These are phyloP conservation scores for Coniophora puteana DNA, from an alignment of 1,284 basidiomycete species.

Conservation along the genomic window DNA sequence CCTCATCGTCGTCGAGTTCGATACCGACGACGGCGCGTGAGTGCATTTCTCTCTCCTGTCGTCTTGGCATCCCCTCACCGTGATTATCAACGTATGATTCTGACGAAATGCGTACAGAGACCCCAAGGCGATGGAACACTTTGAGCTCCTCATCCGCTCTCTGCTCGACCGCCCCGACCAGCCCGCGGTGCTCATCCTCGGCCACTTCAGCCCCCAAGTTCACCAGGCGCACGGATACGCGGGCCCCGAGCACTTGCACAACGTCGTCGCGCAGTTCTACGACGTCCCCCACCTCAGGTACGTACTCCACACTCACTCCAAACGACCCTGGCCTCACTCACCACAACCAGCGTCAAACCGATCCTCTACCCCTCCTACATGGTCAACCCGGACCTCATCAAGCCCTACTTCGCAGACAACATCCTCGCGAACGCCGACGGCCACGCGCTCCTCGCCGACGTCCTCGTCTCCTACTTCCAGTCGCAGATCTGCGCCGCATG, in stretches of 20 bases:
- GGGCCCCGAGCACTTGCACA: slow-evolving; percentile 87
- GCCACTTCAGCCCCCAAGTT: slow-evolving; percentile 86
- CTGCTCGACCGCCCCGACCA: slow-evolving; percentile 84
- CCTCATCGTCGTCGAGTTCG: slow-evolving; percentile 90
- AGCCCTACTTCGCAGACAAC: slow-evolving; percentile 77
- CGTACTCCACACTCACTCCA: slow-evolving; percentile 9
- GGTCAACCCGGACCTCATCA: slow-evolving; percentile 62
- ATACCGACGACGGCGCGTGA: slow-evolving; percentile 82
- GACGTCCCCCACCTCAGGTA: slow-evolving; percentile 87
- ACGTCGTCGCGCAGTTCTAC: slow-evolving; percentile 90
- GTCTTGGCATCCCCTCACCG: background rate
- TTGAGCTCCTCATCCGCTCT: slow-evolving; percentile 88
- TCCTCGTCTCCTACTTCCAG: slow-evolving; percentile 85
- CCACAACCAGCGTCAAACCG: slow-evolving; percentile 62
- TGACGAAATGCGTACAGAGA: slow-evolving; percentile 44
- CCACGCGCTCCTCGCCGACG: slow-evolving; percentile 82
- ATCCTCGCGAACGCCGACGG: slow-evolving; percentile 79
- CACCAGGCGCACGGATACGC: slow-evolving; percentile 78
- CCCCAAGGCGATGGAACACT: slow-evolving; percentile 71
- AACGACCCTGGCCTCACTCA: background rate
- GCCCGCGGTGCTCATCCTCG: slow-evolving; percentile 87
- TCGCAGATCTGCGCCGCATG: slow-evolving; percentile 84
- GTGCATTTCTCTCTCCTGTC: slow-evolving; percentile 26
- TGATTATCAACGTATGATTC: slow-evolving; percentile 6
- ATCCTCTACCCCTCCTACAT: slow-evolving; percentile 82